Base-by-base conservation (phyloP, 139 green algal species). In the Auxenochlorella pyrenoidosa region DNA sequence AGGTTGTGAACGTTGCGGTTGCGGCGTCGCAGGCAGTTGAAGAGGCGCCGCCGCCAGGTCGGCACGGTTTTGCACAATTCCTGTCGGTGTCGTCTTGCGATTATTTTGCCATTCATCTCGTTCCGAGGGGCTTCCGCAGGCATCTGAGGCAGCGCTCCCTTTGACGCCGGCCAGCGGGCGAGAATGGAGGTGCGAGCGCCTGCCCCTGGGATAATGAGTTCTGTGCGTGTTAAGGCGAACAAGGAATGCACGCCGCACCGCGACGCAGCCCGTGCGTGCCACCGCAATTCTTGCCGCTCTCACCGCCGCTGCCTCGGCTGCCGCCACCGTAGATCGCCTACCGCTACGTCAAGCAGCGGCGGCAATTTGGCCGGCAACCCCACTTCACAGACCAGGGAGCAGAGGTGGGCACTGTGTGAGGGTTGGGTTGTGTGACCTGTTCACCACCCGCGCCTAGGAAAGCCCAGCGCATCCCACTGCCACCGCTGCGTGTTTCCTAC, bases 361-460 rank as follows among this genome's bases (percentile, higher is more conserved):
- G 94, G 83, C 93, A 98, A 63, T 99, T 98, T 93, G 96, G 96
- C 22, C 86, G 95, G n/a, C 90, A 95, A 81, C 88, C 96, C 19
- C 93, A 94, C 51, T 98, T 98, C 70, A 83, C 84, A 32, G 95
- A 98, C 75, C 93, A 96, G 77, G 94, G 93, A 3, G 93, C 94
- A n/a, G 95, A 98, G 86, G 88, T 94, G 38, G 58, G 79, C 32
- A 5, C 0, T 19, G 47, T 28, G 36, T 34, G 5, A 8, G 28
- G 22, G 28, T 16, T 21, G 5, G 6, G 59, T 58, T 54, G 47
- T 54, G 47, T 54, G 47, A 54, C 6, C 47, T 54, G 47, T 54
- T n/a, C n/a, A n/a, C n/a, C n/a, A n/a, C n/a, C n/a, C n/a, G n/a
- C n/a, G n/a, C n/a, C n/a, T n/a, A n/a, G n/a, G n/a, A n/a, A n/a